Evolutionary conservation across 345 rosid species (phyloP), one percentile per base, ranked within the genome.

Genomic region (Citrus inodora): DNA sequence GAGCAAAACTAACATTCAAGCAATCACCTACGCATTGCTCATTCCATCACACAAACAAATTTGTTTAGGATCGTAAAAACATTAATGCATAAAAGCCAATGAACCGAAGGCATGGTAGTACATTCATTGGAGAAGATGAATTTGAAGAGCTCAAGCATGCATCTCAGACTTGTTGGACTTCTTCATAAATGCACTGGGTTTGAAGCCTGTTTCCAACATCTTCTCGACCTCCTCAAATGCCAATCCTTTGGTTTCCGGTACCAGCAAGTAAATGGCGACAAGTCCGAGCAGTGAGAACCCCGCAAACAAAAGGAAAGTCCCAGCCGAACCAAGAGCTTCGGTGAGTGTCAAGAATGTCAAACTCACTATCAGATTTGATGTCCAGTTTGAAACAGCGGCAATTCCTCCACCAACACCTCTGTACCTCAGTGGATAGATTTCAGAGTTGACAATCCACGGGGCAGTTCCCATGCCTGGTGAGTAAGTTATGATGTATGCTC

Each of bases 371-470:
- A 92, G 92, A 74, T 93, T 92, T 1, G 97, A 89, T n/a, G 76
- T 67, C 98, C 97, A 95, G 84, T 93, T 93, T 1, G 89, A 40
- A 3, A 93, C 95, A 0, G 97, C 97, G 0, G 95, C 97, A 5
- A 95, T 89, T 5, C 96, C 98, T 78, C 95, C 98, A 0, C 98
- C 94, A 9, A 90, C n/a, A 0, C 98, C 98, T 85, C 97, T 86
- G 77, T 93, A 95, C 67, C 89, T 83, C 33, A 93, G 79, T 0
- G 98, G 98, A 72, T 95, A 95, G 21, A 95, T 95, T 89, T 95
- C 98, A 14, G 98, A 93, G 88, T 93, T 95, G 6, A 93, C 88
- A n/a, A 93, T 89, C 98, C 97, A 90, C 0, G 97, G 98, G n/a
- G 82, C 92, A 0, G 96, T 89, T 3, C 98, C 98, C 94, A 93